phyloP scores from a whole-genome alignment of 2,329 filamentous ascomycete genomes.

The Dactylella cylindrospora region DNA sequence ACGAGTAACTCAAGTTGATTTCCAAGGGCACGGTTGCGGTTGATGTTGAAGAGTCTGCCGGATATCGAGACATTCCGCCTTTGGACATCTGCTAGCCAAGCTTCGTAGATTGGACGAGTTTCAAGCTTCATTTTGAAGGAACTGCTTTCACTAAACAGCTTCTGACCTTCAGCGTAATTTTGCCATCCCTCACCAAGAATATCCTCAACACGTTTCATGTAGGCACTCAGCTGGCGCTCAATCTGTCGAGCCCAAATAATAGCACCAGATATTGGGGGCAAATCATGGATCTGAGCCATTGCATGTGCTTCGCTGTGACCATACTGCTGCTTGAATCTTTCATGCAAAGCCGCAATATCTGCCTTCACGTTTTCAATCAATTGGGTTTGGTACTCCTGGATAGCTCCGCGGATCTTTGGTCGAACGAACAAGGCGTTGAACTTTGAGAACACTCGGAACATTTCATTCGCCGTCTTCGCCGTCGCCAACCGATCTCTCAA shows the following conservation, averaged over 20 bases:
- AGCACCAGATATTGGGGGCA: constrained; percentile 91
- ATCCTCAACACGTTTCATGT: constrained; percentile 99
- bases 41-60: constrained; percentile 87
- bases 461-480: constrained; percentile 96
- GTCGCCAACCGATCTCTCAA: constrained; percentile 89
- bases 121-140: constrained; percentile 96
- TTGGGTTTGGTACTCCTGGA: constrained; percentile 96
- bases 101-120: constrained; percentile 88
- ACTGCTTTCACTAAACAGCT: constrained; percentile 85
- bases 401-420: constrained; percentile 97
- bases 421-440: constrained; percentile 98
- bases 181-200: constrained; percentile 94
- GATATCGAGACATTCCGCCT: constrained; percentile 86
- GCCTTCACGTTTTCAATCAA: constrained; percentile 97
- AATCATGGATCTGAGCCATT: constrained; percentile 94
- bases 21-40: constrained; percentile 82
- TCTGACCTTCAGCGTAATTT: constrained; percentile 90
- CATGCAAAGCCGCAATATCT: constrained; percentile 88
- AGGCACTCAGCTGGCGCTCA: constrained; percentile 88
- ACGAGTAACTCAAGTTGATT: constrained; percentile 85
- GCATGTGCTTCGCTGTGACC: constrained; percentile 96
- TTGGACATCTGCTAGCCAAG: constrained; percentile 89
- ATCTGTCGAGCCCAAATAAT: constrained; percentile 99
- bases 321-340: constrained; percentile 98
- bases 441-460: constrained; percentile 99